Percentiles rank a stretch among this genome's conserved stretches.
These are phyloP conservation scores for Diaporthe velutina DNA, from an alignment of 2,329 filamentous ascomycete species.

Conservation along the genomic window DNA sequence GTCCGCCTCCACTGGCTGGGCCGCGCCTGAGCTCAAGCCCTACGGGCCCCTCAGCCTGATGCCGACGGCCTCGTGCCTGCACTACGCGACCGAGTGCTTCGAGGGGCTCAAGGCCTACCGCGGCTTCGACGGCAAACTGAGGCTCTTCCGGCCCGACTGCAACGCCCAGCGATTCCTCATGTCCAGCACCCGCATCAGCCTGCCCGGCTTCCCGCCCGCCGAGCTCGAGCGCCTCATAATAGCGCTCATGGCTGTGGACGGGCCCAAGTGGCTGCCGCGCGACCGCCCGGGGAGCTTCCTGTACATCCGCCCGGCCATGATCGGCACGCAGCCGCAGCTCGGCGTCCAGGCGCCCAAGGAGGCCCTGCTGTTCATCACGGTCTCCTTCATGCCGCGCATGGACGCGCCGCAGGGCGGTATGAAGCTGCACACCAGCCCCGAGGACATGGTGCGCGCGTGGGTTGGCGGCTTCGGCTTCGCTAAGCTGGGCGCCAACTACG, in stretches of 20 bases:
- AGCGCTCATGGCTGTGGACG: constrained; percentile 79
- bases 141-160: constrained; percentile 81
- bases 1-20: constrained; percentile 77
- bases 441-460: constrained; percentile 92
- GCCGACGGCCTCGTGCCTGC: constrained; percentile 84
- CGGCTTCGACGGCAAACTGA: constrained; percentile 79
- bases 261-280: constrained; percentile 82
- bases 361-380: constrained; percentile 90
- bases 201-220: constrained; percentile 78
- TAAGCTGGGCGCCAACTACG: constrained; percentile 95
- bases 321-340: constrained; percentile 83
- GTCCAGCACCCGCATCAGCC: constrained; percentile 75
- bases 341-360: constrained; percentile 84
- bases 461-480: constrained; percentile 92
- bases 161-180: constrained; percentile 77
- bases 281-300: constrained; percentile 77
- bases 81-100: constrained; percentile 94
- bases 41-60: constrained; percentile 84
- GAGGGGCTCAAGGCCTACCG: constrained; percentile 88
- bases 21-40: constrained; percentile 78
- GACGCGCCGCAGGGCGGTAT: constrained; percentile 69
- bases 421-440: constrained; percentile 81
- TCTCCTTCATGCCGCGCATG: constrained; percentile 71
- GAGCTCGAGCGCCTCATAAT: constrained; percentile 82
- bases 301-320: constrained; percentile 89